Evolutionary conservation across 1,284 basidiomycete genomes (phyloP).

Genomic region (Trichosporon ovoides): DNA sequence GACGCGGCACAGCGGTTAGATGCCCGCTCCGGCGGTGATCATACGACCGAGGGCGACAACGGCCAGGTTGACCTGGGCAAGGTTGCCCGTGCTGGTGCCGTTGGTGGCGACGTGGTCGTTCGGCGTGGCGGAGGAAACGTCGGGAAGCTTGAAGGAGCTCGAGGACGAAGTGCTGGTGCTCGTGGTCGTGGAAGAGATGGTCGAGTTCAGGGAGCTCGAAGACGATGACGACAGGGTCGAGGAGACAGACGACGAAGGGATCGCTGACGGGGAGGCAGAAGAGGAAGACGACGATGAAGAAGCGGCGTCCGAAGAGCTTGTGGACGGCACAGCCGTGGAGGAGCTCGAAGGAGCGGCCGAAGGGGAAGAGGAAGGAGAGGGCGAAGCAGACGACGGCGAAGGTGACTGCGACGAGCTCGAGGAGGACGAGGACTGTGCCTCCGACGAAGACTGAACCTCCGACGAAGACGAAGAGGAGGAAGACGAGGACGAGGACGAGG

Average conservation of each 20-base stretch:
- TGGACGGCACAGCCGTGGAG: too few relatives aligned
- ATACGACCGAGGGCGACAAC: constrained; percentile 40
- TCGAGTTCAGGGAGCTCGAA: constrained; percentile 6
- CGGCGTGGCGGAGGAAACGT: not conserved
- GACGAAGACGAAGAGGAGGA: constrained; percentile 7
- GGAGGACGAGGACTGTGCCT: too few relatives aligned
- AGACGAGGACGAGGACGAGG: too few relatives aligned
- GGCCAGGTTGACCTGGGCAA: constrained; percentile 34
- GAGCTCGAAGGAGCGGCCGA: not conserved
- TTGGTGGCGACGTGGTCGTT: constrained; percentile 8
- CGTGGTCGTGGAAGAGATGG: constrained; percentile 16
- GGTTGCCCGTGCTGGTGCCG: constrained; percentile 22
- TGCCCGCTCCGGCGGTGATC: constrained; percentile 29
- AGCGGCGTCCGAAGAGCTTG: not conserved
- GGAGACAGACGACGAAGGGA: not conserved
- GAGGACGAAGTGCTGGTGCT: not conserved
- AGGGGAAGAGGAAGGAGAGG: constrained; percentile 6
- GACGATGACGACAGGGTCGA: not conserved
- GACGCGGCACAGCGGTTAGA: constrained; percentile 4
- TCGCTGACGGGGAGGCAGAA: constrained; percentile 5
- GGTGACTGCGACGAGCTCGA: too few relatives aligned
- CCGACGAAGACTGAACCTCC: constrained; percentile 22
- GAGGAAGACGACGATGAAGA: too few relatives aligned
- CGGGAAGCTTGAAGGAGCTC: constrained; percentile 6
- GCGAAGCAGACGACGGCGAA: constrained; percentile 13